Evolutionary conservation across 495 filamentous ascomycete genomes (phyloP), one percentile per base, ranked within the genome.

Genomic region (Usnea hakonensis): DNA sequence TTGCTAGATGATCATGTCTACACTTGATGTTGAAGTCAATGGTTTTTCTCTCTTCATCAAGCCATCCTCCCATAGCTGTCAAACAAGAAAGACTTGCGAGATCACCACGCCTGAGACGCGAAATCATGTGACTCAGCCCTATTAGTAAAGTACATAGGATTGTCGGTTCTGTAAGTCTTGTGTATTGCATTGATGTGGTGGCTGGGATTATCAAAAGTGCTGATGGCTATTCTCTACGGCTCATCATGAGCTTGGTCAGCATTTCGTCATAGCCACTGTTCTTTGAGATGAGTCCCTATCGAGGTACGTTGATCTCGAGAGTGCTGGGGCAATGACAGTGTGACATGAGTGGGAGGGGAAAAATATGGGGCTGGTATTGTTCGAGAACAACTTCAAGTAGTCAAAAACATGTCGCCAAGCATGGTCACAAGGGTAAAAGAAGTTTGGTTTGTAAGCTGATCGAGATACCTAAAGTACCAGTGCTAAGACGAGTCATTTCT

Each of bases 401-500:
- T 52, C 48, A 23, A 10, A 41, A 7, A 52, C 11, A 52, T 19
- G 48, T 52, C 26, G 32, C 28, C 5, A 30, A 52, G 30, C 14
- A 6, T 9, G 17, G 19, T n/a, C 16, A 17, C 21, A 43, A 6
- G 30, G 19, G 28, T 44, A 55, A 55, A 54, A 55, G 14, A n/a
- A 32, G 35, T 43, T 61, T 55, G 26, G 41, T 28, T 61, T 55
- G 59, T 40, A 43, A 55, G 59, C 59, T 61, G 46, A 53, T 54
- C n/a, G 28, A 43, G 59, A 55, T 53, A 55, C 37, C 23, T 55
- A 23, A 40, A 61, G 59, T 61, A 61, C 41, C 59, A 40, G 30
- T 55, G 59, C 48, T 61, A 52, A 61, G 48, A 61, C 59, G 28
- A 55, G 30, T 32, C 38, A 44, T 36, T 61, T 61, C 59, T 61